Conservation (phyloP, 139 green algal species). For the Chlorella sp. region DNA sequence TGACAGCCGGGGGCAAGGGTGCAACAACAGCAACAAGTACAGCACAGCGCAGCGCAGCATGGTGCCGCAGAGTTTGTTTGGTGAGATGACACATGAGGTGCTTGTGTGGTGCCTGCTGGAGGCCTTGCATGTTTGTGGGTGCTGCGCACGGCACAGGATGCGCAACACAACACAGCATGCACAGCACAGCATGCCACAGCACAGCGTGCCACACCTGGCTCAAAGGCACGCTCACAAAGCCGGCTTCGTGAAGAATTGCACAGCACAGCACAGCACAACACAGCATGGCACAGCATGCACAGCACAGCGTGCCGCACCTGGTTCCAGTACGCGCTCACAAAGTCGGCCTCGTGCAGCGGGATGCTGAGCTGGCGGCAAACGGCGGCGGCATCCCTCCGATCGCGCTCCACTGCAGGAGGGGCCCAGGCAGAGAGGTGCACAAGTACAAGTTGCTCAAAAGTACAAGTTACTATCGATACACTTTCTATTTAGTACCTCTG, state of each 20-base stretch:
- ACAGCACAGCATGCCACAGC: not conserved
- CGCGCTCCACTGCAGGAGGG: slow-evolving; percentile 45
- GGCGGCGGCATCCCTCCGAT: slow-evolving; percentile 34
- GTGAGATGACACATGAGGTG: too few relatives aligned
- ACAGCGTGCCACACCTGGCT: not conserved
- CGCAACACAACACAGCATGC: not conserved
- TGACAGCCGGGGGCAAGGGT: not conserved
- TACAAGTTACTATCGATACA: too few relatives aligned
- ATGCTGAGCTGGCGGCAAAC: slow-evolving; percentile 69
- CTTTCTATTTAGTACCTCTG: too few relatives aligned
- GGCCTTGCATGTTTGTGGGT: too few relatives aligned
- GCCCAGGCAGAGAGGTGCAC: not conserved
- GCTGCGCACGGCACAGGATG: too few relatives aligned
- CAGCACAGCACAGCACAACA: not conserved
- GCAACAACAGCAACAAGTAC: not conserved
- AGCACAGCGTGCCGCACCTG: not conserved
- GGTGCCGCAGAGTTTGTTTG: too few relatives aligned
- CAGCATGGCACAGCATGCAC: not conserved
- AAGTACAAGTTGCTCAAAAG: not conserved
- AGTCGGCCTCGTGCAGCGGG: slow-evolving; percentile 77
- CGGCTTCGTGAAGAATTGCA: slow-evolving; percentile 70
- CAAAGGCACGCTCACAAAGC: slow-evolving; percentile 84
- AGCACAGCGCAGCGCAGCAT: too few relatives aligned
- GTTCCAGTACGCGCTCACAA: slow-evolving; percentile 79
- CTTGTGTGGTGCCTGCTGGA: too few relatives aligned